phyloP scores from a whole-genome alignment of 768 basidiomycete genomes.

The Lactarius hatsudake region DNA sequence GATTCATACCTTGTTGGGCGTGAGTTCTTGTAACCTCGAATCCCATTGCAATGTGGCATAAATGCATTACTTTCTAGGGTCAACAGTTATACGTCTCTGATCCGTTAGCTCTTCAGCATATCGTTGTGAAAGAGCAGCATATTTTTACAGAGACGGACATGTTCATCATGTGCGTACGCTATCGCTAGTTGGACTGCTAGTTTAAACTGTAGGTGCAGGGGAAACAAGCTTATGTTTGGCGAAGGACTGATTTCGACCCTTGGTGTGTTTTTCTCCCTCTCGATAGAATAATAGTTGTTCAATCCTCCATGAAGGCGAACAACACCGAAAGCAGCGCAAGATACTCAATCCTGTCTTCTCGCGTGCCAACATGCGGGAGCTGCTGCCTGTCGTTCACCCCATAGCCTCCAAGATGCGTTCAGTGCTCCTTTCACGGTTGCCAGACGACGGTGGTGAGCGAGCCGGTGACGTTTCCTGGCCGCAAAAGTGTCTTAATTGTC shows the following conservation, averaged over 20 bases:
- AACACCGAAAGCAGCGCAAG: slow-evolving; percentile 32
- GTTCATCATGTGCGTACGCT: slow-evolving; percentile 17
- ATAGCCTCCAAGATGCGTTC: slow-evolving; percentile 34
- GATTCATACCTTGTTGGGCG: slow-evolving; percentile 38
- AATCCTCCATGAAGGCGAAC: slow-evolving; percentile 26
- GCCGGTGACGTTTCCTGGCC: not conserved
- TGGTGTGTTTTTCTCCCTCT: slow-evolving; percentile 27
- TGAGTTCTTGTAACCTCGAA: slow-evolving; percentile 29
- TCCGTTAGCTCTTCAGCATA: slow-evolving; percentile 19
- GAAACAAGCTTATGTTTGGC: slow-evolving; percentile 36
- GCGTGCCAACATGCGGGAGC: slow-evolving; percentile 27
- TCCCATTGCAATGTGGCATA: slow-evolving; percentile 24
- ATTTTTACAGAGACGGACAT: slow-evolving; percentile 19
- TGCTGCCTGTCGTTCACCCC: slow-evolving; percentile 32
- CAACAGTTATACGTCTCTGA: slow-evolving; percentile 11
- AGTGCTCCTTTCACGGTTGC: slow-evolving; percentile 29
- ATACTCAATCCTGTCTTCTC: slow-evolving; percentile 34
- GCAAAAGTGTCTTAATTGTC: not conserved
- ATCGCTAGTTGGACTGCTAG: not conserved
- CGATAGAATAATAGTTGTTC: not conserved
- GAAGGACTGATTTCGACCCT: slow-evolving; percentile 39
- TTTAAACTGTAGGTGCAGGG: not conserved
- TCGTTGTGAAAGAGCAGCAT: slow-evolving; percentile 25
- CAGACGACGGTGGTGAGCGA: slow-evolving; percentile 26
- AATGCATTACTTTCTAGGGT: slow-evolving; percentile 5